Evolutionary conservation across 805 yeast species (phyloP).

Genomic region (Candida parachauliodes): DNA sequence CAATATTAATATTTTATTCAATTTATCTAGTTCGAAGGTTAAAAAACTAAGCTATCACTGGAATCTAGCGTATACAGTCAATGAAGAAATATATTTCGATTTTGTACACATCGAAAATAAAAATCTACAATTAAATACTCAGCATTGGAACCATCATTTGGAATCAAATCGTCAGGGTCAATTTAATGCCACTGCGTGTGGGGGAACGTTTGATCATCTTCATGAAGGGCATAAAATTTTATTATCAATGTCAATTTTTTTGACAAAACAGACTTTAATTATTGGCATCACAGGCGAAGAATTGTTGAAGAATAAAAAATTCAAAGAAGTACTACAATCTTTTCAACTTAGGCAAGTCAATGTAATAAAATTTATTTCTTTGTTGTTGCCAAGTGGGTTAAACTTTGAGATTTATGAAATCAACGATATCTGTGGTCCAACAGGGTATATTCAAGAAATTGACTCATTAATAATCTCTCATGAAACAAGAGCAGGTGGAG

Average conservation of each 20-base stretch:
- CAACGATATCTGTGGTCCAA: constrained; percentile 91
- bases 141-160: neutral
- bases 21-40: constrained; percentile 8
- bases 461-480: constrained; percentile 78
- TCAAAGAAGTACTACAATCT: constrained; percentile 57
- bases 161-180: constrained; percentile 2
- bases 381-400: constrained; percentile 18
- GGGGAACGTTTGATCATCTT: constrained; percentile 96
- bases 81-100: neutral
- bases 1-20: constrained; percentile 28
- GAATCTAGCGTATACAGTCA: constrained; percentile 3
- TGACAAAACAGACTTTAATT: constrained; percentile 54
- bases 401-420: constrained; percentile 56
- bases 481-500: constrained; percentile 78
- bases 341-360: constrained; percentile 47
- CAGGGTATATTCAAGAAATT: constrained; percentile 69
- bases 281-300: constrained; percentile 82
- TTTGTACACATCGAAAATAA: neutral
- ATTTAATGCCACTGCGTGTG: constrained; percentile 55
- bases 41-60: constrained; percentile 3
- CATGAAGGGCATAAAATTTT: constrained; percentile 94
- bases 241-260: constrained; percentile 65
- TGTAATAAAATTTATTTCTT: constrained; percentile 48
- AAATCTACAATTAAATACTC: neutral
- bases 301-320: constrained; percentile 72